A percentile compares a stretch with the other conserved stretches of the same genome.
These are phyloP conservation scores for Claviceps africana DNA, from an alignment of 2,329 filamentous ascomycete species.

Conservation along the genomic window DNA sequence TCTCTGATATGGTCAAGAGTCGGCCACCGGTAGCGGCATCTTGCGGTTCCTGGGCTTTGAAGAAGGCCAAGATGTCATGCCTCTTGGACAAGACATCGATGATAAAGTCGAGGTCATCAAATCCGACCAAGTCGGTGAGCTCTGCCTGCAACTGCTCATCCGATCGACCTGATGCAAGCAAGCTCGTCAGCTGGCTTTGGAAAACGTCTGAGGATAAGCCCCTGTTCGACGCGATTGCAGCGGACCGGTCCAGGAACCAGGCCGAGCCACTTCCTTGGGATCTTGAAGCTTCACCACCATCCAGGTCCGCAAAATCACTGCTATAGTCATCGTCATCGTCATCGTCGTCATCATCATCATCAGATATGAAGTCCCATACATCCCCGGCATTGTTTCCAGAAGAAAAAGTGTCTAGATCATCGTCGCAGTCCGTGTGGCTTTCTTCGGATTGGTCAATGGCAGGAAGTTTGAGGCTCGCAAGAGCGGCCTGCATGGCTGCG, in stretches of 20 bases:
- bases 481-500: conserved; percentile 70
- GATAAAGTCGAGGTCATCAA: conserved; percentile 84
- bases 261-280: conserved; percentile 30
- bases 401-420: conserved; percentile 43
- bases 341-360: conserved; percentile 52
- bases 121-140: conserved; percentile 80
- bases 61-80: conserved; percentile 44
- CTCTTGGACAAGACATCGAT: conserved; percentile 77
- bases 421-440: conserved; percentile 47
- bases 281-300: conserved; percentile 34
- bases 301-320: conserved; percentile 47
- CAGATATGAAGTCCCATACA: conserved; percentile 84
- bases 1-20: conserved; percentile 61
- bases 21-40: conserved; percentile 25
- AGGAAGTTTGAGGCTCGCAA: conserved; percentile 54
- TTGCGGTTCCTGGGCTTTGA: conserved; percentile 19
- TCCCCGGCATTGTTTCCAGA: conserved; percentile 57
- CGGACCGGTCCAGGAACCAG: conserved; percentile 63
- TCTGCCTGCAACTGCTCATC: conserved; percentile 87
- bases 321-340: conserved; percentile 48
- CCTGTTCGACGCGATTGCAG: conserved; percentile 49
- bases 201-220: conserved; percentile 58
- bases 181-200: conserved; percentile 60
- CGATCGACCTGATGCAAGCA: conserved; percentile 51
- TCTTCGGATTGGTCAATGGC: conserved; percentile 25